Conservation (phyloP, 768 basidiomycete species). For the Trametes coccinea region DNA sequence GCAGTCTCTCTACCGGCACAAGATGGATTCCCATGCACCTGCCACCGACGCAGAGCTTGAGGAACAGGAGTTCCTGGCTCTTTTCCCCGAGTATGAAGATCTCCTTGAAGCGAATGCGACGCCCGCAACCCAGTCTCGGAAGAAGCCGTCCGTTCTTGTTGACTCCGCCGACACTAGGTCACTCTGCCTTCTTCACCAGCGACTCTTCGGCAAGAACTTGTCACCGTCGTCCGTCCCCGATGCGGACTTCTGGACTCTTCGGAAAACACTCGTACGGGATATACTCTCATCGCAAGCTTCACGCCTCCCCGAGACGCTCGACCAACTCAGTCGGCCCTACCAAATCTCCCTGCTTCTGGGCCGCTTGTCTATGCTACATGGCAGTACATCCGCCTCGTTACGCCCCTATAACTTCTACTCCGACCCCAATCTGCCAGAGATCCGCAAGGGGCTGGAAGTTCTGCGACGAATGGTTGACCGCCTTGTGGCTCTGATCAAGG, state of each 20-base stretch:
- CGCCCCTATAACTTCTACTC: slow-evolving; percentile 72
- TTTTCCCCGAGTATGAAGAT: slow-evolving; percentile 87
- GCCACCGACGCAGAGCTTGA: slow-evolving; percentile 74
- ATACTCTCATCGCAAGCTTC: slow-evolving; percentile 15
- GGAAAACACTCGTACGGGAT: slow-evolving; percentile 5
- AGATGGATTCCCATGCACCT: slow-evolving; percentile 51
- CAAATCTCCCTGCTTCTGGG: slow-evolving; percentile 49
- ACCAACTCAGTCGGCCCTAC: slow-evolving; percentile 49
- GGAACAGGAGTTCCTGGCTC: slow-evolving; percentile 74
- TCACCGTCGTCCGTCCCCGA: slow-evolving; percentile 28
- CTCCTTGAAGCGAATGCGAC: slow-evolving; percentile 38
- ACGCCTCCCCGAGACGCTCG: slow-evolving; percentile 37
- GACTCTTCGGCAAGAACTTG: slow-evolving; percentile 35
- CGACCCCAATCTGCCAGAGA: slow-evolving; percentile 74
- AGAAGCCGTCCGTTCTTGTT: slow-evolving; percentile 30
- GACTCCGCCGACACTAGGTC: slow-evolving; percentile 37
- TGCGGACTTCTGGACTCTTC: slow-evolving; percentile 13
- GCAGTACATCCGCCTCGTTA: slow-evolving; percentile 19
- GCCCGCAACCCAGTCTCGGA: background rate
- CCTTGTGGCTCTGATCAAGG: slow-evolving; percentile 57
- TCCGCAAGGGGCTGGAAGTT: slow-evolving; percentile 56
- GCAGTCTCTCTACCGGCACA: slow-evolving; percentile 75
- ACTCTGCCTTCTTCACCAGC: slow-evolving; percentile 51
- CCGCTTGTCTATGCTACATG: slow-evolving; percentile 37
- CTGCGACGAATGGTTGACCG: slow-evolving; percentile 53